Percentiles rank a stretch among this genome's conserved stretches.
phyloP scores from a whole-genome alignment of 2,329 filamentous ascomycete genomes.

The Pseudocercospora crystallina region DNA sequence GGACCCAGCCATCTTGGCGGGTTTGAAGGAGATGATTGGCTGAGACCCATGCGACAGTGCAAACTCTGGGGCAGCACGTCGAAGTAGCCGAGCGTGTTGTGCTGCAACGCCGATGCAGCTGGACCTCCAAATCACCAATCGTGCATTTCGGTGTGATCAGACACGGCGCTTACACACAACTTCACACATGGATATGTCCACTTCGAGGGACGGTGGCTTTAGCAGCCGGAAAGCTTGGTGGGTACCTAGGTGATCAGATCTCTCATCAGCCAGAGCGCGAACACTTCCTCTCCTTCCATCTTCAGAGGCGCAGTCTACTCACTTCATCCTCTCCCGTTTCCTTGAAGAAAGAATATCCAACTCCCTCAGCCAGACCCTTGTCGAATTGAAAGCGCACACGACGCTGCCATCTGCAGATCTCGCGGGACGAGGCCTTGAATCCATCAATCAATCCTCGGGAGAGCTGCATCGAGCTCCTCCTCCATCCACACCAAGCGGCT shows the following conservation, averaged over 20 bases:
- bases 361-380: background rate
- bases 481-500: slow-evolving; percentile 10
- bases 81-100: background rate
- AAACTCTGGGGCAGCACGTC: slow-evolving; percentile 4
- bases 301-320: background rate
- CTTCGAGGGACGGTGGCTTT: background rate
- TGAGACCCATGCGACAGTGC: background rate
- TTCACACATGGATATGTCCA: background rate
- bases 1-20: slow-evolving; percentile 2
- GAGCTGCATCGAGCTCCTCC: slow-evolving; percentile 8
- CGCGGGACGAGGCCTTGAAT: slow-evolving; percentile 1
- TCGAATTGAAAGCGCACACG: background rate
- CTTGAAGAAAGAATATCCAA: background rate
- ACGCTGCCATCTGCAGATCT: background rate
- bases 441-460: background rate
- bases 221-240: too few species aligned
- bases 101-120: slow-evolving; percentile 4
- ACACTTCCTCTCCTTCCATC: background rate
- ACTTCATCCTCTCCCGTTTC: background rate
- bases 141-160: slow-evolving; percentile 11
- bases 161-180: slow-evolving; percentile 15
- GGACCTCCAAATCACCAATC: slow-evolving; percentile 16
- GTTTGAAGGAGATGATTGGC: background rate
- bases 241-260: too few species aligned
- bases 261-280: too few species aligned